Percentiles rank a stretch among this genome's conserved stretches.
These are phyloP conservation scores for Barnettozyma californica DNA, from an alignment of 805 yeast species.

Conservation along the genomic window DNA sequence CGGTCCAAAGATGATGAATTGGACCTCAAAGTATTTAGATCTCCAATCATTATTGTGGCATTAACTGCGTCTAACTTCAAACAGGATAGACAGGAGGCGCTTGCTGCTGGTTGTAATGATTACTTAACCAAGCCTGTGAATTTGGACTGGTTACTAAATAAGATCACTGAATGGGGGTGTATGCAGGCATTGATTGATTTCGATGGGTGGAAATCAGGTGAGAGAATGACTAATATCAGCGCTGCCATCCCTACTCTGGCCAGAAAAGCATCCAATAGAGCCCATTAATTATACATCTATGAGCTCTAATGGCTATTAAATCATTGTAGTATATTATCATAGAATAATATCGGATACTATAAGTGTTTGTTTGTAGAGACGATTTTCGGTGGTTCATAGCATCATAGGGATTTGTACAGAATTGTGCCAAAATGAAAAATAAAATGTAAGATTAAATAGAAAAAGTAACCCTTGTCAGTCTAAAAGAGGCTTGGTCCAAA, in stretches of 20 bases:
- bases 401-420: too few species aligned
- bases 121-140: conserved; percentile 95
- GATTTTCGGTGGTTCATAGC: too few species aligned
- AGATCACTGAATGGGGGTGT: conserved; percentile 97
- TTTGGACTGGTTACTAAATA: conserved; percentile 87
- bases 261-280: conserved; percentile 14
- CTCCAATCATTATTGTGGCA: conserved; percentile 98
- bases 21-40: conserved; percentile 60
- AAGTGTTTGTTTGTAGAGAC: too few species aligned
- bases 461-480: too few species aligned
- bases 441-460: too few species aligned
- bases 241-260: conserved; percentile 25
- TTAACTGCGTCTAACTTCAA: conserved; percentile 87
- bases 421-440: too few species aligned
- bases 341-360: too few species aligned
- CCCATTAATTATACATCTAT: background rate
- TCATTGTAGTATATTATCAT: background rate
- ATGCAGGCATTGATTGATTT: conserved; percentile 97
- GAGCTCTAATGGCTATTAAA: background rate
- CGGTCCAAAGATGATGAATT: conserved; percentile 45
- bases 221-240: conserved; percentile 34
- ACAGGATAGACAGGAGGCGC: conserved; percentile 82
- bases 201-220: conserved; percentile 76
- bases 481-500: too few species aligned
- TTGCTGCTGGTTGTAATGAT: conserved; percentile 97